phyloP scores from a whole-genome alignment of 2,329 filamentous ascomycete species.

The Pseudocercospora pini-densiflorae region DNA sequence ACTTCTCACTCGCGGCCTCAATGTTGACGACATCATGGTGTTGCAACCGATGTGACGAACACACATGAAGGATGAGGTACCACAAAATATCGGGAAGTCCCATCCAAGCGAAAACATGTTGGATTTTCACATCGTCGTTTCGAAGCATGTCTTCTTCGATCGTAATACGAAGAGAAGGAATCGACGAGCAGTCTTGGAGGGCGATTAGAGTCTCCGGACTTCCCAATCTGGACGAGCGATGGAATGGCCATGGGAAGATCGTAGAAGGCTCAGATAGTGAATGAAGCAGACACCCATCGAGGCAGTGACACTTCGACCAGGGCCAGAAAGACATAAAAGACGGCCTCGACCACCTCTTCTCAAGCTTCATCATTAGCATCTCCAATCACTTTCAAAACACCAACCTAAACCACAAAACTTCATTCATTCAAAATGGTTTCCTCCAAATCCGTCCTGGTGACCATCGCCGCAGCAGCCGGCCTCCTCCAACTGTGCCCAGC shows the following conservation, averaged over 20 bases:
- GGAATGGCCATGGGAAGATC: too few relatives aligned
- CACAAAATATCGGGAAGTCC: not conserved
- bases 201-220: not conserved
- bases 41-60: not conserved
- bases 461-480: conserved; percentile 4
- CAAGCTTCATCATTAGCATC: not conserved
- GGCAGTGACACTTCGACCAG: not conserved
- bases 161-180: not conserved
- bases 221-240: not conserved
- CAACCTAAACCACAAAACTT: not conserved
- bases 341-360: not conserved
- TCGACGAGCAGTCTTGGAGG: not conserved
- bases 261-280: too few relatives aligned
- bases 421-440: conserved; percentile 12
- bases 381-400: not conserved
- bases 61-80: not conserved
- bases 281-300: too few relatives aligned
- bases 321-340: not conserved
- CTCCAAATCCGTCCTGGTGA: not conserved
- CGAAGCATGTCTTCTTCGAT: not conserved
- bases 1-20: not conserved
- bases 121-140: not conserved
- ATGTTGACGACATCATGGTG: not conserved
- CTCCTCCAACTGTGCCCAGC: conserved; percentile 17
- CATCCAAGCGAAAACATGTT: not conserved